Evolutionary conservation across 2,329 filamentous ascomycete genomes (phyloP).

Genomic region (Pseudogymnoascus sp.): DNA sequence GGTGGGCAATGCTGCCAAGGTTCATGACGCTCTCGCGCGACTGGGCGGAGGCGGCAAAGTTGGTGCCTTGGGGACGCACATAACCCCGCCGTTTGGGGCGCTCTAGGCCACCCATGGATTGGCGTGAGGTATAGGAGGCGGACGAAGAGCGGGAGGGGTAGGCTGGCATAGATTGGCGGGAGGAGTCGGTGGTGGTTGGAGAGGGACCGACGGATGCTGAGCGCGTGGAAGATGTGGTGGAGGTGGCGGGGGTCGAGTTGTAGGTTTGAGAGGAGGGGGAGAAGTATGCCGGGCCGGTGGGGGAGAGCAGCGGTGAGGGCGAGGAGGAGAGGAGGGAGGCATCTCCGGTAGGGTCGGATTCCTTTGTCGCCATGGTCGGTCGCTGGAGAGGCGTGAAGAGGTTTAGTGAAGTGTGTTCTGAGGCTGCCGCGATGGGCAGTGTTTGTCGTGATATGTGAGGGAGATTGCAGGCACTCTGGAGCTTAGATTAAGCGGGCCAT

Average conservation of each 20-base stretch:
- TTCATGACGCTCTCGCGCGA: conserved; percentile 94
- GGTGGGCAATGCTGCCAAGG: conserved; percentile 88
- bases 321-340: neutral
- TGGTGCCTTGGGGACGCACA: conserved; percentile 29
- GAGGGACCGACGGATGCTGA: conserved; percentile 42
- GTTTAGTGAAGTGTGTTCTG: neutral
- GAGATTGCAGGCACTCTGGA: neutral
- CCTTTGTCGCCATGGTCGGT: neutral
- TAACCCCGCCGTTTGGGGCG: conserved; percentile 33
- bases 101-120: conserved; percentile 36
- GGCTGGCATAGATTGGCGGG: conserved; percentile 37
- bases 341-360: neutral
- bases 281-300: conserved; percentile 41
- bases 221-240: conserved; percentile 41
- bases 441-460: neutral
- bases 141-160: conserved; percentile 54
- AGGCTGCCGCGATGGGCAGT: neutral
- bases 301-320: neutral
- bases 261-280: conserved; percentile 56
- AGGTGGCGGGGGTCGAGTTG: conserved; percentile 57
- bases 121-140: conserved; percentile 41
- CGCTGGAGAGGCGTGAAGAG: neutral
- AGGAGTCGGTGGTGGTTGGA: conserved; percentile 33
- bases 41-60: conserved; percentile 83
- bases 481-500: neutral